Evolutionary conservation across 2,329 filamentous ascomycete species (phyloP), one percentile per base, ranked within the genome.

Genomic region (Sporothrix phasma): DNA sequence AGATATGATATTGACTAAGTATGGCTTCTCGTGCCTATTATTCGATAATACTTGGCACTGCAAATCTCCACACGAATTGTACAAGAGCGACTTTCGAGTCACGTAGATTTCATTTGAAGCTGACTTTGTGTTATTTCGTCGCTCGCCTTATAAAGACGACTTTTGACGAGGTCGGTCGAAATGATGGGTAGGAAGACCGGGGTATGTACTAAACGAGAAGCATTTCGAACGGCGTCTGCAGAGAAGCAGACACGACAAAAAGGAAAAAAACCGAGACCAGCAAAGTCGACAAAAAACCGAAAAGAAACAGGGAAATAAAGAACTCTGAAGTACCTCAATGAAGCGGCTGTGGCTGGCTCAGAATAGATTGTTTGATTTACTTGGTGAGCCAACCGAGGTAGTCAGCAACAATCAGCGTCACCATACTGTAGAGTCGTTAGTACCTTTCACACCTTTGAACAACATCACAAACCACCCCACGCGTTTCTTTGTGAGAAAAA

Each of bases 351-450:
- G 24, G 22, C 54, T 29, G 37, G 24, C 51, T 39, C 11, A 56
- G 19, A 29, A 24, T 29, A 15, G 22, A 22, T 13, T 6, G 54
- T 11, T 26, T 37, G 5, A 2, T 41, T 75, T 75, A 85, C 72
- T 78, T 84, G 56, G 83, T 86, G 60, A 85, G 68, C 73, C 75
- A 85, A 62, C 83, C 83, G 51, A 86, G 78, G 69, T 85, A 85
- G 67, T 86, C 83, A 51, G 82, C 82, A 39, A 85, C 83, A 65
- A 86, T 82, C 65, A 86, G 73, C 1, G 83, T 86, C 56, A 85
- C 81, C 83, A 85, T 85, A 24, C 83, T 85, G 66, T 29, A 66
- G 63, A 59, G 47, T 43, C 2, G 29, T 39, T 19, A 49, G 58
- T 31, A 56, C 61, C 31, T 19, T 51, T 11, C 22, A 24, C 59